Evolutionary conservation across 202 grass and related monocot species (phyloP), one percentile per base, ranked within the genome.

Genomic region (Cymbopogon flexuosus): DNA sequence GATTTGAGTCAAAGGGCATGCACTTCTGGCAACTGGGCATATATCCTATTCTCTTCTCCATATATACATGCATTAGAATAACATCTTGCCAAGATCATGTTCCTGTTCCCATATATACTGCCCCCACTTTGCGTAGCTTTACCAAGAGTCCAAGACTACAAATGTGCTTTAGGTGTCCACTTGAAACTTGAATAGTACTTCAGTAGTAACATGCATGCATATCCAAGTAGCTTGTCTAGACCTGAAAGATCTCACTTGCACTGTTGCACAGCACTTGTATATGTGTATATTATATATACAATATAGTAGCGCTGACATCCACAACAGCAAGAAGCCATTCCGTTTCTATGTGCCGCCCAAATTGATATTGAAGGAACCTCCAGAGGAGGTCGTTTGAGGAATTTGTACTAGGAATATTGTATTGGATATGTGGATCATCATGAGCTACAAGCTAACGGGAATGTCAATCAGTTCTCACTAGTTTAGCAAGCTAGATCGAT

Each of bases 81-180:
- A 56, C 63, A 86, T 79, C 83, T 82, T 72, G 46, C 73, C 49
- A 54, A 89, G 87, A 86, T 86, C 83, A 78, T 89, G 83, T 82
- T 89, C 79, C 80, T 75, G 47, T 21, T 40, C 19, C 45, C 10
- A 73, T 4, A 46, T 43, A 79, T 68, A 37, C 42, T 49, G 15
- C 36, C 34, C 77, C 73, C 73, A 81, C 82, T 81, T 88, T 85
- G 73, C 78, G n/a, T 89, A 86, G 83, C 83, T 89, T 89, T 86
- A 60, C n/a, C n/a, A n/a, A n/a, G n/a, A n/a, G n/a, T n/a, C 30
- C 62, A 68, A 15, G 69, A 86, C 76, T 68, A 59, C 45, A 79
- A 67, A 85, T 72, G 46, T 66, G 75, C 59, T 71, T 85, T 77
- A 81, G 87, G 58, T 77, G 49, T 11, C 30, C 64, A 22, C 51